These are phyloP conservation scores for Pulveroboletus sp. DNA, from an alignment of 768 basidiomycete genomes.

Conservation along the genomic window DNA sequence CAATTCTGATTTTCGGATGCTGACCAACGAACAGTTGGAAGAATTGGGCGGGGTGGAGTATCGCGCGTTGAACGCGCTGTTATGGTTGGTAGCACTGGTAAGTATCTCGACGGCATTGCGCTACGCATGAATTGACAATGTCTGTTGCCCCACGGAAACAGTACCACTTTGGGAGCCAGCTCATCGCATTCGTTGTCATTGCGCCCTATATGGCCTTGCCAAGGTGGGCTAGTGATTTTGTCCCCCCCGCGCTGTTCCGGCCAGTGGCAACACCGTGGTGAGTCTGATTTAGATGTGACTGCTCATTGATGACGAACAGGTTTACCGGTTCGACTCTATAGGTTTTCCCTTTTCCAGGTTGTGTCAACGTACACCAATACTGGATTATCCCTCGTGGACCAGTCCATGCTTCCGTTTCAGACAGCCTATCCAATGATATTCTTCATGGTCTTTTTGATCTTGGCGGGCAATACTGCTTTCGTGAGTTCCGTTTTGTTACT, in stretches of 20 bases:
- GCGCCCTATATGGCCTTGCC: constrained; percentile 71
- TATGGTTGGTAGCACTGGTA: constrained; percentile 78
- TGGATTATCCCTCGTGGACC: constrained; percentile 82
- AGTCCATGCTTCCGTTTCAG: constrained; percentile 91
- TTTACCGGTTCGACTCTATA: constrained; percentile 24
- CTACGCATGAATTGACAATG: not conserved
- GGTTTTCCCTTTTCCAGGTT: constrained; percentile 84
- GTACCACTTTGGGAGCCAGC: constrained; percentile 76
- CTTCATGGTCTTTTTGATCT: constrained; percentile 64
- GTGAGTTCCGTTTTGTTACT: constrained; percentile 48
- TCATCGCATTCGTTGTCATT: constrained; percentile 67
- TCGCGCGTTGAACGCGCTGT: constrained; percentile 70
- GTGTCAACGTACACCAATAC: constrained; percentile 87
- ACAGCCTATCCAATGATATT: constrained; percentile 78
- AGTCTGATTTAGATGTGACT: constrained; percentile 9
- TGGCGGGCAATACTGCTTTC: constrained; percentile 92
- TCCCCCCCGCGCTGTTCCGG: constrained; percentile 53
- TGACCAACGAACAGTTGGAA: constrained; percentile 81
- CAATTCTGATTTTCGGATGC: constrained; percentile 65
- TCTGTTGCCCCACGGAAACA: constrained; percentile 28
- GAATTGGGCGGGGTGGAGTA: constrained; percentile 95
- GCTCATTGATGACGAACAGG: not conserved
- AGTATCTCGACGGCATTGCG: constrained; percentile 26
- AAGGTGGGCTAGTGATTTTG: constrained; percentile 59
- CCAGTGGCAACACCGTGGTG: constrained; percentile 65